These are phyloP conservation scores for Cucurbita maxima DNA, from an alignment of 306 rosid species.

Conservation along the genomic window DNA sequence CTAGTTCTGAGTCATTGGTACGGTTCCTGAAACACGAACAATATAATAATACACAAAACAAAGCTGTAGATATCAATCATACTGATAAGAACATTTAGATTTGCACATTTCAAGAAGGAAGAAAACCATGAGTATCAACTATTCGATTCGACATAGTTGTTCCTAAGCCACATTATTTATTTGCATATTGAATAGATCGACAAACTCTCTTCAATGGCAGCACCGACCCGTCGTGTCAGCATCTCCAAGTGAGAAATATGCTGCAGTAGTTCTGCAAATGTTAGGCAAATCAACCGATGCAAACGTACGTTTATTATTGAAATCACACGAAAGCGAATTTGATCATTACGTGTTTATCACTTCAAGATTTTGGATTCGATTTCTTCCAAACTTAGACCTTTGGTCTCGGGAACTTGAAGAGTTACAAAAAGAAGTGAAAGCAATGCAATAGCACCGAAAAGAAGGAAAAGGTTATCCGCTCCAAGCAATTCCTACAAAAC, in stretches of 20 bases:
- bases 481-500: conserved; percentile 70
- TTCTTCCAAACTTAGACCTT: conserved; percentile 91
- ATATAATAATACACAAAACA: not conserved
- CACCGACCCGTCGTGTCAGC: not conserved
- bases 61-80: not conserved
- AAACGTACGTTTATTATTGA: not conserved
- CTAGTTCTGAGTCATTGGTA: not conserved
- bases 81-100: not conserved
- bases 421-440: conserved; percentile 52
- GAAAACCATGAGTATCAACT: not conserved
- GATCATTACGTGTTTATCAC: conserved; percentile 11
- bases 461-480: conserved; percentile 87
- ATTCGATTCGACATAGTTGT: not conserved
- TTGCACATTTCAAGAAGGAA: not conserved
- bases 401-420: conserved; percentile 70
- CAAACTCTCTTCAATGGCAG: no score
- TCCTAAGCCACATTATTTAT: not conserved
- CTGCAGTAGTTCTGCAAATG: not conserved
- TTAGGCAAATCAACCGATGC: not conserved
- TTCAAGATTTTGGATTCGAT: conserved; percentile 79
- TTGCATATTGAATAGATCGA: not conserved
- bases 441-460: conserved; percentile 69
- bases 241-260: not conserved
- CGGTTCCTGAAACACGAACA: not conserved
- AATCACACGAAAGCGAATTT: not conserved